A percentile compares a stretch with the other conserved stretches of the same genome.
phyloP scores from a whole-genome alignment of 352 stramenopile species.

The Plasmopara muralis region DNA sequence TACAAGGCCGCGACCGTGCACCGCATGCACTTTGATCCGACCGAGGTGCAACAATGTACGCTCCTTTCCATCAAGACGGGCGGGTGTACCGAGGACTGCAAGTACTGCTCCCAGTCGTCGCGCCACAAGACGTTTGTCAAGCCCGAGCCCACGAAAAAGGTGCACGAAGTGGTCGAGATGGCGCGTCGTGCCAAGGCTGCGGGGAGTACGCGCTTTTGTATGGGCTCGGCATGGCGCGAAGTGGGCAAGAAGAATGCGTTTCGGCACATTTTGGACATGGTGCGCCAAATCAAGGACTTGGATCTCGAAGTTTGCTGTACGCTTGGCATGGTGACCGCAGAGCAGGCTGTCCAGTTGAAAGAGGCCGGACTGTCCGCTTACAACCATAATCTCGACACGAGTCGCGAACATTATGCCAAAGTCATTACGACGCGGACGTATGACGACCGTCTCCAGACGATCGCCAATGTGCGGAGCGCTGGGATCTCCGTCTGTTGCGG shows the following conservation, averaged over 20 bases:
- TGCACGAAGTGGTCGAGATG: conserved; percentile 95
- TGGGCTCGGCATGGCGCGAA: conserved; percentile 96
- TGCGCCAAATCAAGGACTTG: conserved; percentile 87
- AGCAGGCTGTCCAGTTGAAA: conserved; percentile 95
- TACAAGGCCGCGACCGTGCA: conserved; percentile 95
- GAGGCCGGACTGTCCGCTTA: conserved; percentile 96
- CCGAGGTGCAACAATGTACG: conserved; percentile 96
- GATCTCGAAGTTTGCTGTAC: conserved; percentile 95
- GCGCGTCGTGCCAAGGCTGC: conserved; percentile 92
- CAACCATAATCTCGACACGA: conserved; percentile 99
- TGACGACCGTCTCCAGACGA: conserved; percentile 94
- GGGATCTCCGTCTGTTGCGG: conserved; percentile 97
- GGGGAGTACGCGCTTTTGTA: conserved; percentile 96
- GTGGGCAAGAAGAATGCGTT: conserved; percentile 98
- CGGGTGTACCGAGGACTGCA: conserved; percentile 90
- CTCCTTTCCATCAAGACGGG: conserved; percentile 97
- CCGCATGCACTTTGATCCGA: conserved; percentile 96
- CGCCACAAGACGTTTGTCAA: conserved; percentile 99
- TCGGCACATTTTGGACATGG: conserved; percentile 96
- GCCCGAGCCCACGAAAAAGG: conserved; percentile 94
- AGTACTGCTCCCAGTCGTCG: conserved; percentile 96
- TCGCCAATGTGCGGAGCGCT: conserved; percentile 95
- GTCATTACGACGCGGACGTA: conserved; percentile 95
- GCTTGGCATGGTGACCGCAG: conserved; percentile 94
- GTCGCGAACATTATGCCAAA: conserved; percentile 96